Evolutionary conservation across 2,329 filamentous ascomycete genomes (phyloP).

Genomic region (Zasmidium cellare): DNA sequence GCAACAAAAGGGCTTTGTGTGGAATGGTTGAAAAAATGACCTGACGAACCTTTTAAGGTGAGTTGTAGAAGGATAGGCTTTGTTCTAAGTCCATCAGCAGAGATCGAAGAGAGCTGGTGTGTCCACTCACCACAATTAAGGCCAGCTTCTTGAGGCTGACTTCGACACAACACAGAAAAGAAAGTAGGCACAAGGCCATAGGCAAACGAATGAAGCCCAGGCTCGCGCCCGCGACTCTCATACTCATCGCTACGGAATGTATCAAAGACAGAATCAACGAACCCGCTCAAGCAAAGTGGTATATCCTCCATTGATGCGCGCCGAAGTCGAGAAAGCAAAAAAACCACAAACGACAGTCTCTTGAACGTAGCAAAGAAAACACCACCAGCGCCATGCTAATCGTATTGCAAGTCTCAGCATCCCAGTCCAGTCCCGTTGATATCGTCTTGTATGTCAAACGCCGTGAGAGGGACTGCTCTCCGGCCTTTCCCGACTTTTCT

Average conservation of each 20-base stretch:
- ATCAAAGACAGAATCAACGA: background rate
- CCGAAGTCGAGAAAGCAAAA: background rate
- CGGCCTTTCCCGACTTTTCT: background rate
- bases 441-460: no score
- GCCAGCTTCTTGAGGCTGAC: background rate
- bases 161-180: background rate
- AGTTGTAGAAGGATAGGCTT: no score
- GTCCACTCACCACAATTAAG: background rate
- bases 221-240: background rate
- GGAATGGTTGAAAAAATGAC: no score
- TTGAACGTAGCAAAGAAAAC: background rate
- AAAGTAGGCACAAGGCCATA: background rate
- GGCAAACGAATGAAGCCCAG: background rate
- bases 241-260: background rate
- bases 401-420: constrained; percentile 2
- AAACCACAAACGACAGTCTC: background rate
- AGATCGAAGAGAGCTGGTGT: no score
- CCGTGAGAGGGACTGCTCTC: background rate
- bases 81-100: no score
- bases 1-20: no score
- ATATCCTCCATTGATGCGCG: background rate
- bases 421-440: background rate
- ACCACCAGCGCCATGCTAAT: constrained; percentile 20
- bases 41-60: no score
- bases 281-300: background rate